phyloP scores from a whole-genome alignment of 257 asterid species.

The Ocimum tenuiflorum region DNA sequence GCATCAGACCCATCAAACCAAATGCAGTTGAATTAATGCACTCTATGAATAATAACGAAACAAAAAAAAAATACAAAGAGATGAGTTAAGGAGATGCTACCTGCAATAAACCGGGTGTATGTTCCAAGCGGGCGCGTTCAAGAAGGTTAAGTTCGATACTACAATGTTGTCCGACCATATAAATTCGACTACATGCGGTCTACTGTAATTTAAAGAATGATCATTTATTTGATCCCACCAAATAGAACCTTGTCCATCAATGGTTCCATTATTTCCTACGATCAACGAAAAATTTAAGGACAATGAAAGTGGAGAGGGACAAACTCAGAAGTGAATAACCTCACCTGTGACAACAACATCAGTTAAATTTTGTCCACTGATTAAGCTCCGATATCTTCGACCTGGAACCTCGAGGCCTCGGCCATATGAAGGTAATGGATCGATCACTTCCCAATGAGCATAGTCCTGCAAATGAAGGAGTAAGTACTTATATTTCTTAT shows the following conservation, averaged over 20 bases:
- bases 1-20: constrained; percentile 27
- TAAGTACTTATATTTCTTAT: neutral
- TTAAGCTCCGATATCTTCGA: constrained; percentile 64
- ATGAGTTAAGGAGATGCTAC: constrained; percentile 30
- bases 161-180: constrained; percentile 55
- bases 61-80: neutral
- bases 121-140: constrained; percentile 90
- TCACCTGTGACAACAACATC: constrained; percentile 75
- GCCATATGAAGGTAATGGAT: constrained; percentile 72
- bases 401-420: constrained; percentile 54
- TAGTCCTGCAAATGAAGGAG: constrained; percentile 39
- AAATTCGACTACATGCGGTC: constrained; percentile 85
- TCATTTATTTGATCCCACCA: constrained; percentile 75
- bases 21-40: neutral
- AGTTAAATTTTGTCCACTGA: constrained; percentile 45
- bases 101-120: constrained; percentile 91
- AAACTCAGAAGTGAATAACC: neutral
- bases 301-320: neutral
- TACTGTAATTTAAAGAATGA: constrained; percentile 69
- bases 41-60: too few relatives aligned
- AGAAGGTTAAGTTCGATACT: constrained; percentile 78
- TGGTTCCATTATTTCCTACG: constrained; percentile 88
- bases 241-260: constrained; percentile 87
- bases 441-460: constrained; percentile 58
- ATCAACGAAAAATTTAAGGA: neutral